A percentile compares a stretch with the other conserved stretches of the same genome.
Conservation (phyloP, 768 basidiomycete genomes). For the Tephrocybe sp. region DNA sequence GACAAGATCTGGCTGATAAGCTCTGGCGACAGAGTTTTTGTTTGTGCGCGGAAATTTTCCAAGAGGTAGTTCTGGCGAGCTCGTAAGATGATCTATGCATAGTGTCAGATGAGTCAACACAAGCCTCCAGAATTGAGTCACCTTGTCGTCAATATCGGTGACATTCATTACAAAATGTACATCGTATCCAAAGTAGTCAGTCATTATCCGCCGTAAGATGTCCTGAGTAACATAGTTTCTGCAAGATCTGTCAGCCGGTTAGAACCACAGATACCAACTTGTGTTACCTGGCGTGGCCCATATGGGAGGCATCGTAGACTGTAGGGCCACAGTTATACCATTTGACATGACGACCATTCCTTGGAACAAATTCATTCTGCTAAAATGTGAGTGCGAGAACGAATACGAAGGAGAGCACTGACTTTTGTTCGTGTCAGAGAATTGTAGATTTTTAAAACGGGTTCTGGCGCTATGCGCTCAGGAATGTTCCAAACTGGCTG, state of each 20-base stretch:
- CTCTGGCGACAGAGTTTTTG: conserved; percentile 49
- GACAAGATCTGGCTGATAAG: conserved; percentile 55
- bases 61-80: conserved; percentile 80
- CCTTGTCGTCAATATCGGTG: conserved; percentile 99
- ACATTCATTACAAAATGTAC: conserved; percentile 99
- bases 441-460: conserved; percentile 84
- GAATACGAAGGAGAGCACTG: conserved; percentile 13
- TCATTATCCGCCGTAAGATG: conserved; percentile 82
- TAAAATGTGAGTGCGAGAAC: conserved; percentile 13
- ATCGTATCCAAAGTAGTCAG: conserved; percentile 96
- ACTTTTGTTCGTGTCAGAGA: conserved; percentile 92
- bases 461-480: conserved; percentile 44
- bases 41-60: conserved; percentile 56
- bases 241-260: conserved; percentile 8
- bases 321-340: conserved; percentile 99
- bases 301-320: conserved; percentile 96
- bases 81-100: conserved; percentile 80
- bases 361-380: conserved; percentile 77
- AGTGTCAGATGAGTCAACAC: neutral
- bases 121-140: conserved; percentile 29
- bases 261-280: conserved; percentile 2
- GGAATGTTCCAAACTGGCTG: conserved; percentile 62
- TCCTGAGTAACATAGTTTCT: conserved; percentile 98
- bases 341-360: conserved; percentile 71
- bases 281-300: conserved; percentile 93